Conservation (phyloP, 2,329 filamentous ascomycete genomes). For the Neopestalotiopsis rosae region DNA sequence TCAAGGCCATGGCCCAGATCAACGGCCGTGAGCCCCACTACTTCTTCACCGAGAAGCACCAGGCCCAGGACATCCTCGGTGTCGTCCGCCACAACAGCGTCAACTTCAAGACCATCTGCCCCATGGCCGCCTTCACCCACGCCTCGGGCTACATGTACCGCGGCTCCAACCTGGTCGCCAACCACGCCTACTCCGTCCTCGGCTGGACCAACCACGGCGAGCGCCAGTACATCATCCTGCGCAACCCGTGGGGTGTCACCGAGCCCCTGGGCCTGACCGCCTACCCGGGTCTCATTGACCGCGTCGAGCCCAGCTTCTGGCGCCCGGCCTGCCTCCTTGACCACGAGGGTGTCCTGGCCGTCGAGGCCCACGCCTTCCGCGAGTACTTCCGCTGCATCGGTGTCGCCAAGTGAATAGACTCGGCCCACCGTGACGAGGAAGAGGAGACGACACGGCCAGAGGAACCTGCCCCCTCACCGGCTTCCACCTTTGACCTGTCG, state of each 20-base stretch:
- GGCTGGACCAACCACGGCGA: slow-evolving; percentile 41
- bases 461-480: not conserved
- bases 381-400: slow-evolving; percentile 41
- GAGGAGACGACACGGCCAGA: not conserved
- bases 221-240: slow-evolving; percentile 47
- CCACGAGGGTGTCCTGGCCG: slow-evolving; percentile 41
- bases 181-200: slow-evolving; percentile 50
- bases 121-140: slow-evolving; percentile 47
- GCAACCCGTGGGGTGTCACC: slow-evolving; percentile 51
- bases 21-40: slow-evolving; percentile 44
- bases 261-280: slow-evolving; percentile 46
- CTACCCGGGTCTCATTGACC: slow-evolving; percentile 45
- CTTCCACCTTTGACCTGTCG: not conserved
- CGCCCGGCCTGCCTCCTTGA: slow-evolving; percentile 43
- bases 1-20: slow-evolving; percentile 52
- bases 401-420: slow-evolving; percentile 29
- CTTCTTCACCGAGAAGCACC: slow-evolving; percentile 40
- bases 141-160: slow-evolving; percentile 42
- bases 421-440: not conserved
- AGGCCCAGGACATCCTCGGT: slow-evolving; percentile 39
- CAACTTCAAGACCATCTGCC: slow-evolving; percentile 49
- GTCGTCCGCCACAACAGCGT: slow-evolving; percentile 45
- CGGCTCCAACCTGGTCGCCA: slow-evolving; percentile 49
- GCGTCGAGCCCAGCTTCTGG: slow-evolving; percentile 43
- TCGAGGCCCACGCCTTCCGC: slow-evolving; percentile 43